Evolutionary conservation across 164 flowering plant species (phyloP), one percentile per base, ranked within the genome.

Genomic region (Macadamia tetraphylla): DNA sequence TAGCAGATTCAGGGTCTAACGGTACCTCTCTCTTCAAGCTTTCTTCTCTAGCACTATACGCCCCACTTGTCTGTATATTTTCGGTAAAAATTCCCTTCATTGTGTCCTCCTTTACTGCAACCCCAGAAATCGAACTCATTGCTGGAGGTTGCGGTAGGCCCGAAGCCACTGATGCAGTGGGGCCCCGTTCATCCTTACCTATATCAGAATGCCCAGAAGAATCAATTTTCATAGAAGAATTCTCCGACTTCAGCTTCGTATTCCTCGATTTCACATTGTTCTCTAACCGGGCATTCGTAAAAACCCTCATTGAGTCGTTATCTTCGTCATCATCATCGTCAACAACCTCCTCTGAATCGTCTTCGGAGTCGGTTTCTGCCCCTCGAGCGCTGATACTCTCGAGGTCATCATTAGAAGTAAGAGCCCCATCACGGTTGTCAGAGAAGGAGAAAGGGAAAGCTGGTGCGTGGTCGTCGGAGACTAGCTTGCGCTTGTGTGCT

Each of bases 371-470:
- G 67, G 87, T 78, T 52, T 81, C 86, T 7, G 79, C 85, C 17
- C 83, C 89, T 67, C 92, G 94, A 17, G 95, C 99, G 71, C 91
- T 85, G 79, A 92, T 86, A 86, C 97, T 90, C 78, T 92, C 98
- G 43, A 94, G 96, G 70, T 94, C 98, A 67, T 94, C 98, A 63
- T 84, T 88, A 63, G 97, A 83, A 61, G 91, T 89, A 67, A 85
- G 80, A 14, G 87, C 89, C 58, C 90, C 92, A 68, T 88, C 90
- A 62, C 86, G 87, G 10, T 87, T 86, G 78, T 82, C 89, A 73
- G 95, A 87, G 80, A 85, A 78, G 49, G 89, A 83, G 55, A 85
- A 84, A 15, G 88, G 87, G 74, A 85, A 81, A 1, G 83, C 85
- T 1, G 90, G 90, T 44, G 81, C 83, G 79, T 86, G 88, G 74